These are phyloP conservation scores for Xylaria sp. DNA, from an alignment of 2,329 filamentous ascomycete species.

Conservation along the genomic window DNA sequence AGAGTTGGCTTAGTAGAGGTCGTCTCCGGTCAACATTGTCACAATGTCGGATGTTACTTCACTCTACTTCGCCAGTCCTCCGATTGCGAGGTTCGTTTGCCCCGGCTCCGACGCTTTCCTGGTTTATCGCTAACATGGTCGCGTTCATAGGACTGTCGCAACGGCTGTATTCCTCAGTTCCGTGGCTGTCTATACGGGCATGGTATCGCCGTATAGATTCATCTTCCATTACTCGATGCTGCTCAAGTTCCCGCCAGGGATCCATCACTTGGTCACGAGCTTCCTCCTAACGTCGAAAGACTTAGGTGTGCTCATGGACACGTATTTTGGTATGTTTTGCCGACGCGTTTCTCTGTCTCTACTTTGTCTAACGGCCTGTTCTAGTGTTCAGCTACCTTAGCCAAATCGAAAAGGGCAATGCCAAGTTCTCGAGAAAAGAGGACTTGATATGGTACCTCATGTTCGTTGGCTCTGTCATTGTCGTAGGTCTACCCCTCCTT, in stretches of 20 bases:
- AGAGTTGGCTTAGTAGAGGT: neutral
- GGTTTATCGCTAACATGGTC: constrained; percentile 15
- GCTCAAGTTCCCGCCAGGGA: constrained; percentile 47
- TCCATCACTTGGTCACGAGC: constrained; percentile 41
- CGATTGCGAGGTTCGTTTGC: constrained; percentile 37
- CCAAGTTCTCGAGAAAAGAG: constrained; percentile 68
- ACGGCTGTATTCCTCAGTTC: constrained; percentile 60
- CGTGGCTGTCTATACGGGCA: constrained; percentile 51
- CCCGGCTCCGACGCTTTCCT: neutral
- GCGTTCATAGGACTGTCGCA: constrained; percentile 56
- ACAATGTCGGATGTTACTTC: constrained; percentile 38
- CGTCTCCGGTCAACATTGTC: constrained; percentile 1
- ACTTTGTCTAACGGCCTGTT: constrained; percentile 29
- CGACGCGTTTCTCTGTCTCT: neutral
- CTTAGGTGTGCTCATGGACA: constrained; percentile 60
- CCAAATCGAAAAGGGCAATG: constrained; percentile 64
- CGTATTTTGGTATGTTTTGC: constrained; percentile 56
- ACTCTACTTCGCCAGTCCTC: constrained; percentile 36
- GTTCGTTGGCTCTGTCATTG: constrained; percentile 64
- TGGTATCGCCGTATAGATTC: constrained; percentile 48
- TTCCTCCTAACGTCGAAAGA: constrained; percentile 39
- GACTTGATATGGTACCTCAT: constrained; percentile 76
- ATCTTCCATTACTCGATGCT: constrained; percentile 50
- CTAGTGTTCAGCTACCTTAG: constrained; percentile 67
- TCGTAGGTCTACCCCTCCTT: constrained; percentile 58